Evolutionary conservation across 2,329 filamentous ascomycete species (phyloP).

Genomic region (Fusarium temperatum): DNA sequence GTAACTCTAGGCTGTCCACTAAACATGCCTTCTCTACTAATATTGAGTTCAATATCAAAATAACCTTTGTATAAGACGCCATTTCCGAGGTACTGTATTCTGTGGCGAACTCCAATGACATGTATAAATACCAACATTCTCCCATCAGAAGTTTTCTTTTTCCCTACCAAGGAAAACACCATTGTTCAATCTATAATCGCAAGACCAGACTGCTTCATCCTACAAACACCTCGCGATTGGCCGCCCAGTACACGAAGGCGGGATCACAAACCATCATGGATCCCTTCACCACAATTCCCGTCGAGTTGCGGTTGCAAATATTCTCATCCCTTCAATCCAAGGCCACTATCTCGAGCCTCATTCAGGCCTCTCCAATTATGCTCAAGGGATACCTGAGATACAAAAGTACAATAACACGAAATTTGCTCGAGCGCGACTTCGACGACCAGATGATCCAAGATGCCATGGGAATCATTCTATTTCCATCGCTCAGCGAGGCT

Average conservation of each 20-base stretch:
- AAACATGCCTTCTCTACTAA: too few relatives aligned
- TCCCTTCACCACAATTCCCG: not conserved
- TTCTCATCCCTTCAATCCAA: not conserved
- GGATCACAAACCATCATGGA: not conserved
- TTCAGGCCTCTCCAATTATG: constrained; percentile 16
- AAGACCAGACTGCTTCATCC: not conserved
- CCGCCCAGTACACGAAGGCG: not conserved
- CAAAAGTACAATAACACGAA: not conserved
- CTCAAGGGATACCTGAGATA: not conserved
- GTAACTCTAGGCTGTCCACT: too few relatives aligned
- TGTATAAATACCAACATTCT: too few relatives aligned
- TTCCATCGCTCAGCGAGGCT: not conserved
- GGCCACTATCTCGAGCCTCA: not conserved
- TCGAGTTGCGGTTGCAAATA: constrained; percentile 10
- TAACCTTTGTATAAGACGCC: too few relatives aligned
- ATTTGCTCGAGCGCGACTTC: not conserved
- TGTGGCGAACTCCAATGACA: too few relatives aligned
- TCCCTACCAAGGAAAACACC: too few relatives aligned
- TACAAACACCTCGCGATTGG: not conserved
- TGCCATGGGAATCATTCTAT: constrained; percentile 8
- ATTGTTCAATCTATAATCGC: too few relatives aligned
- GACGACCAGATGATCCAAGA: constrained; percentile 21
- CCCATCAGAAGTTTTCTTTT: too few relatives aligned
- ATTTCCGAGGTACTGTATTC: too few relatives aligned
- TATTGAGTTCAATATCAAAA: too few relatives aligned